Evolutionary conservation across 768 basidiomycete species (phyloP).

Genomic region (Pisolithus marmoratus): DNA sequence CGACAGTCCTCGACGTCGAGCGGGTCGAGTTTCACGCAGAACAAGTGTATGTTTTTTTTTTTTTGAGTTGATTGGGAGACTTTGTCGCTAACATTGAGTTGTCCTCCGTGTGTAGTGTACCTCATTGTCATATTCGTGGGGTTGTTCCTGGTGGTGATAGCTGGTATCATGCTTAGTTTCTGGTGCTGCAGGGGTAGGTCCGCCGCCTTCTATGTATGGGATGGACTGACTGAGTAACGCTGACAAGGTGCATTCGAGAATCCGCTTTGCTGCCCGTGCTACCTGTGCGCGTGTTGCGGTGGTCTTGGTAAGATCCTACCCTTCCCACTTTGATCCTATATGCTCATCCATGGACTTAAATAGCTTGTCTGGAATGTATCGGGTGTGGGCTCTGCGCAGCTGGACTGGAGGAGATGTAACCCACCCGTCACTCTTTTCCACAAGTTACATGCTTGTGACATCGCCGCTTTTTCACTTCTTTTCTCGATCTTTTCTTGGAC

Average conservation of each 20-base stretch:
- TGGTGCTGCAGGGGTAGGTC: constrained; percentile 58
- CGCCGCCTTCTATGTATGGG: not conserved
- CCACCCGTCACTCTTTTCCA: not conserved
- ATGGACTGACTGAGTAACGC: not conserved
- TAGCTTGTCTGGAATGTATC: constrained; percentile 64
- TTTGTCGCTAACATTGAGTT: not conserved
- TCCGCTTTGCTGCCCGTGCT: constrained; percentile 64
- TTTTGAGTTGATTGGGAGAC: not conserved
- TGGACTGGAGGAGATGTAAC: constrained; percentile 28
- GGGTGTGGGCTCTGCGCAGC: constrained; percentile 65
- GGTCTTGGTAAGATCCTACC: constrained; percentile 47
- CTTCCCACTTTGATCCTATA: not conserved
- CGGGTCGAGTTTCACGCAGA: constrained; percentile 30
- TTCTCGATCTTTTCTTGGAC: not conserved
- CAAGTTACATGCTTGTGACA: not conserved
- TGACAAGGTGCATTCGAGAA: constrained; percentile 50
- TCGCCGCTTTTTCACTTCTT: not conserved
- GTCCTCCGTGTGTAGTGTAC: constrained; percentile 38
- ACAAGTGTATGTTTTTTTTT: constrained; percentile 34
- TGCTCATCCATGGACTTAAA: constrained; percentile 1
- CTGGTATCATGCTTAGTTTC: constrained; percentile 52
- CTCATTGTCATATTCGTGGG: constrained; percentile 64
- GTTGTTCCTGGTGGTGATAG: constrained; percentile 46
- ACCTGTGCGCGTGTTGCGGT: constrained; percentile 68
- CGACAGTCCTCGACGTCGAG: constrained; percentile 14